Conservation (phyloP, 2,329 filamentous ascomycete species). For the Aspergillaceae sp. region DNA sequence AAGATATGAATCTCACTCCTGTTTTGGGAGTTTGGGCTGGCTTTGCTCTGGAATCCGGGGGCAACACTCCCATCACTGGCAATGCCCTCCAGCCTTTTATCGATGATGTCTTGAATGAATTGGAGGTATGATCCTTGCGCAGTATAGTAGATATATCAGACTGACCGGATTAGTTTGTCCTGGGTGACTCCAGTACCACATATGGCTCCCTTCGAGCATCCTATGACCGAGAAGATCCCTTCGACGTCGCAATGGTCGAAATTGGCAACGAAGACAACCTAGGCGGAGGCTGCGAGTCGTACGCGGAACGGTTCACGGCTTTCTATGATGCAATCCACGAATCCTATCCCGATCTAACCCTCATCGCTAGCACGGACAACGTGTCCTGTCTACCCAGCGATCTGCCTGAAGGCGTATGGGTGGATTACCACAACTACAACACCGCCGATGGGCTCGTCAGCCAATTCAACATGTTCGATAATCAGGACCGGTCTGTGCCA, state of each 20-base stretch:
- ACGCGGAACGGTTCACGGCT: conserved; percentile 46
- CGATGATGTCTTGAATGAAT: conserved; percentile 51
- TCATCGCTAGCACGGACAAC: conserved; percentile 41
- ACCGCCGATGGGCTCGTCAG: conserved; percentile 42
- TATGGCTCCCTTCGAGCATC: conserved; percentile 50
- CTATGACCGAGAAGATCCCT: conserved; percentile 52
- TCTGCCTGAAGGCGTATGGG: conserved; percentile 29
- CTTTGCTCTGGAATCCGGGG: conserved; percentile 44
- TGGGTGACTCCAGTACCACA: conserved; percentile 43
- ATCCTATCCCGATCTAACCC: conserved; percentile 46
- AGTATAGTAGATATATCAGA: neutral
- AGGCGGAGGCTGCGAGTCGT: conserved; percentile 40
- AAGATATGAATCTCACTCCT: conserved; percentile 49
- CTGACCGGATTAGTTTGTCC: conserved; percentile 39
- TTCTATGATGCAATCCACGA: conserved; percentile 50
- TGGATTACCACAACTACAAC: conserved; percentile 46
- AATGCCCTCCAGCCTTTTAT: conserved; percentile 47
- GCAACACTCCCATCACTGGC: conserved; percentile 39
- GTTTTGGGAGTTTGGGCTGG: conserved; percentile 51
- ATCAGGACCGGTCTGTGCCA: conserved; percentile 29
- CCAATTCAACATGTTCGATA: conserved; percentile 47
- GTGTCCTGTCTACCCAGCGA: conserved; percentile 12
- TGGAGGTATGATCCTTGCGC: conserved; percentile 35
- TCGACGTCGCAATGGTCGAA: conserved; percentile 50
- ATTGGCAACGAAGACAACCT: conserved; percentile 59